Evolutionary conservation across 2,329 filamentous ascomycete species (phyloP).

Genomic region (Fusarium euwallaceae): DNA sequence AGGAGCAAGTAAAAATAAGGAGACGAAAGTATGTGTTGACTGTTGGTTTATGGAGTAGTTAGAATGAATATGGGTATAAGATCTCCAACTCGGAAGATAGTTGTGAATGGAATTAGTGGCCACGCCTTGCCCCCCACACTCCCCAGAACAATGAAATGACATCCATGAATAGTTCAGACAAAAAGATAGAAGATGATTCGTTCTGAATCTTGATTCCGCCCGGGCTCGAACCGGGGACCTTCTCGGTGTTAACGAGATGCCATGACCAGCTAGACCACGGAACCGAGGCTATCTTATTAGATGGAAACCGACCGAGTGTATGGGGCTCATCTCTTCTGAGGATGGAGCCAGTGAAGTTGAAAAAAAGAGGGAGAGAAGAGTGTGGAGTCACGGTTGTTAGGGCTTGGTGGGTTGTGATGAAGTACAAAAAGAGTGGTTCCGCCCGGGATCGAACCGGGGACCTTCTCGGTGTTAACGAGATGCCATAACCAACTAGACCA

Average conservation of each 20-base stretch:
- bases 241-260: conserved; percentile 43
- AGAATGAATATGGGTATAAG: neutral
- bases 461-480: conserved; percentile 43
- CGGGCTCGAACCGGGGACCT: conserved; percentile 41
- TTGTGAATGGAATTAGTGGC: neutral
- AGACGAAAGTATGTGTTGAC: too few species aligned
- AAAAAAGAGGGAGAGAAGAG: neutral
- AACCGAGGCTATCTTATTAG: conserved; percentile 13
- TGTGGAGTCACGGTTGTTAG: neutral
- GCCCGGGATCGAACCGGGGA: conserved; percentile 41
- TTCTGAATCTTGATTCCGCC: conserved; percentile 29
- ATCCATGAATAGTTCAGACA: neutral
- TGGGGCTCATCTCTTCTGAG: neutral
- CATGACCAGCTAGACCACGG: conserved; percentile 44
- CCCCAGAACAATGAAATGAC: fast-evolving
- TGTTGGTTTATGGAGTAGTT: neutral
- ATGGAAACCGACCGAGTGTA: neutral
- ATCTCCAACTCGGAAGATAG: too few species aligned
- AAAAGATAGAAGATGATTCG: neutral
- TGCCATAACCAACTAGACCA: conserved; percentile 44
- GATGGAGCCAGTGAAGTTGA: neutral
- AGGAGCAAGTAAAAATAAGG: conserved; percentile 5
- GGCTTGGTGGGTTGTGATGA: neutral
- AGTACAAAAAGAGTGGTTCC: conserved; percentile 34
- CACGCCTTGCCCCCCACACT: neutral